phyloP scores from a whole-genome alignment of 257 asterid genomes.

The Galeopsis tetrahit region DNA sequence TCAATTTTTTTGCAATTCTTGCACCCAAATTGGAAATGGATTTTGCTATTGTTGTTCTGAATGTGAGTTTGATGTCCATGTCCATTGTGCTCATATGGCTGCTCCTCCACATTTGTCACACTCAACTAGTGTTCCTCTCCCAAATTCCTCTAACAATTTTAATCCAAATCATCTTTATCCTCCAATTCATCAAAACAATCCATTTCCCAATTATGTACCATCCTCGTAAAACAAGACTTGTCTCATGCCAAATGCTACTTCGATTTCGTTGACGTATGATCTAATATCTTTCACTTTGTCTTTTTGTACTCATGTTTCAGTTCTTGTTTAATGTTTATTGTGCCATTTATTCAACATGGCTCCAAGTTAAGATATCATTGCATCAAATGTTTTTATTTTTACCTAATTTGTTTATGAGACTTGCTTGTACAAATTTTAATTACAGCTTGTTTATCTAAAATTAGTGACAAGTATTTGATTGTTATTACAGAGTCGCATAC shows the following conservation, averaged over 20 bases:
- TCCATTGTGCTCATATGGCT: constrained; percentile 55
- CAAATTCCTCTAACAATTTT: constrained; percentile 5
- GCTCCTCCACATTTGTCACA: constrained; percentile 25
- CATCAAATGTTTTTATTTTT: neutral
- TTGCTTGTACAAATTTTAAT: neutral
- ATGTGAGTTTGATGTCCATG: constrained; percentile 70
- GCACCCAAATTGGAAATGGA: constrained; percentile 54
- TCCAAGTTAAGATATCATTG: neutral
- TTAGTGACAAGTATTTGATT: no score
- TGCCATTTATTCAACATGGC: neutral
- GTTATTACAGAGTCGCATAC: no score
- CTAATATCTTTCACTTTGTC: neutral
- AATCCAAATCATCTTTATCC: constrained; percentile 33
- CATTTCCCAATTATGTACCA: constrained; percentile 30
- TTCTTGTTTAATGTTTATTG: neutral
- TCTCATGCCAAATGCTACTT: no score
- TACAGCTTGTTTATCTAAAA: no score
- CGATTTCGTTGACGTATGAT: neutral
- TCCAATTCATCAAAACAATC: constrained; percentile 29
- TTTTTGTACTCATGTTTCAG: neutral
- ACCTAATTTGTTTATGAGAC: neutral
- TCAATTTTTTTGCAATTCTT: constrained; percentile 60
- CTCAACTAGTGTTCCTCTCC: constrained; percentile 34
- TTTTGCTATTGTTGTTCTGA: constrained; percentile 64
- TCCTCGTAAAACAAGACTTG: neutral